These are phyloP conservation scores for Lachancea quebecensis DNA, from an alignment of 805 yeast species.

Conservation along the genomic window DNA sequence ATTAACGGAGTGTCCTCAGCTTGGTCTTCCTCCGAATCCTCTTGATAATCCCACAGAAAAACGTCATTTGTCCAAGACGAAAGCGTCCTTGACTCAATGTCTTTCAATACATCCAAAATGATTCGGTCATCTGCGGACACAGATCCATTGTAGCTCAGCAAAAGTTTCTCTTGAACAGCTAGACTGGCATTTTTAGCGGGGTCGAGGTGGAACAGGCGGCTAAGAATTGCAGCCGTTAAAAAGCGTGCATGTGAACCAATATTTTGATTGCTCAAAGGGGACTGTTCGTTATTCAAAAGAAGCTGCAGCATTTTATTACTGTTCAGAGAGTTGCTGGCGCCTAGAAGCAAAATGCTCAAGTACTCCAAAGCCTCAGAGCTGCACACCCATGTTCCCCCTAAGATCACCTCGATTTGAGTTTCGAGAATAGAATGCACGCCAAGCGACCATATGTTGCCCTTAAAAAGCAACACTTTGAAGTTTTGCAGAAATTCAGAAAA, in stretches of 20 bases:
- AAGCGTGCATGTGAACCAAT: constrained; percentile 27
- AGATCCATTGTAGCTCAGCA: constrained; percentile 59
- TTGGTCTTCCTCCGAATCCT: constrained; percentile 34
- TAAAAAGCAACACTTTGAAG: constrained; percentile 30
- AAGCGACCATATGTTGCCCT: constrained; percentile 32
- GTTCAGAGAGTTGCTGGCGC: constrained; percentile 35
- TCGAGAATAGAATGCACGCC: constrained; percentile 45
- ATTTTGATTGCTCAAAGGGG: constrained; percentile 30
- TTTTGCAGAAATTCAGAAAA: constrained; percentile 31
- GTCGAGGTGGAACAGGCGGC: constrained; percentile 44
- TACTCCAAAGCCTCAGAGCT: constrained; percentile 40
- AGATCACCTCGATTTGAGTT: constrained; percentile 58
- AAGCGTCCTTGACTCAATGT: constrained; percentile 47
- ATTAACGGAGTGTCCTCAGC: constrained; percentile 43
- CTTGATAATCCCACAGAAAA: constrained; percentile 58
- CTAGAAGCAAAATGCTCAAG: constrained; percentile 34
- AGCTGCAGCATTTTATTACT: constrained; percentile 55
- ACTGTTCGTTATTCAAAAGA: constrained; percentile 46
- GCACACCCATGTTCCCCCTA: constrained; percentile 43
- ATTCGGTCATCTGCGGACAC: constrained; percentile 53
- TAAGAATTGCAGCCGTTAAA: constrained; percentile 41
- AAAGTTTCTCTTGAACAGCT: constrained; percentile 42
- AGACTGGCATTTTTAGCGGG: constrained; percentile 39
- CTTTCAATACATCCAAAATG: constrained; percentile 47
- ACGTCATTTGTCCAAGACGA: constrained; percentile 62